Conservation (phyloP, 257 asterid species). For the Solanum rostratum region DNA sequence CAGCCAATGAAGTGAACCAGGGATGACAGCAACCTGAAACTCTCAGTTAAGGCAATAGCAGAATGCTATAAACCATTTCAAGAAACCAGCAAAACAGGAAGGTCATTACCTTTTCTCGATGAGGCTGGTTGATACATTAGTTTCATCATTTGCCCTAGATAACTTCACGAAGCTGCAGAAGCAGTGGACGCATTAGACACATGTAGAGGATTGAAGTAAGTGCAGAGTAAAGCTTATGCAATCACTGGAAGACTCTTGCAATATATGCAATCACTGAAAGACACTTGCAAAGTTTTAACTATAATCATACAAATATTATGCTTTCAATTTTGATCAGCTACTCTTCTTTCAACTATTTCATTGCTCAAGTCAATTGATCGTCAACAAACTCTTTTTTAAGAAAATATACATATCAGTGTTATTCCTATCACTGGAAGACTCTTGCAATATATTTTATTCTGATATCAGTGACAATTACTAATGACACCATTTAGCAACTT, state of each 20-base stretch:
- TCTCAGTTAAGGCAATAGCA: not conserved
- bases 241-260: not conserved
- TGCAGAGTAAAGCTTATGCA: not conserved
- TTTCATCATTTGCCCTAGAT: conserved; percentile 21
- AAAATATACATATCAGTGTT: not conserved
- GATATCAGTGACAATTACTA: not conserved
- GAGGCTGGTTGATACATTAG: conserved; percentile 14
- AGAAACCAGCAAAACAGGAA: not conserved
- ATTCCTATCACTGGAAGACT: not conserved
- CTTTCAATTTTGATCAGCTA: not conserved
- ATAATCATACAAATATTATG: too few species aligned
- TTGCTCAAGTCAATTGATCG: not conserved
- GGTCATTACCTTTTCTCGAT: conserved; percentile 29
- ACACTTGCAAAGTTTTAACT: too few species aligned
- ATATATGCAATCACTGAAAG: too few species aligned
- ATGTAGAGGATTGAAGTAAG: not conserved
- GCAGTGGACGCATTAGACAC: conserved; percentile 8
- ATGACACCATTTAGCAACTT: not conserved
- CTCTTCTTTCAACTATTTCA: not conserved
- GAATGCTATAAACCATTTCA: not conserved
- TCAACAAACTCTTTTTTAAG: not conserved
- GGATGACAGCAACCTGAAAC: conserved; percentile 48
- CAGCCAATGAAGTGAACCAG: conserved; percentile 35
- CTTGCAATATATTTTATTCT: not conserved
- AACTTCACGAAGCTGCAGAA: conserved; percentile 48